phyloP scores from a whole-genome alignment of 495 filamentous ascomycete genomes.

The Penicillium simplicissimum region DNA sequence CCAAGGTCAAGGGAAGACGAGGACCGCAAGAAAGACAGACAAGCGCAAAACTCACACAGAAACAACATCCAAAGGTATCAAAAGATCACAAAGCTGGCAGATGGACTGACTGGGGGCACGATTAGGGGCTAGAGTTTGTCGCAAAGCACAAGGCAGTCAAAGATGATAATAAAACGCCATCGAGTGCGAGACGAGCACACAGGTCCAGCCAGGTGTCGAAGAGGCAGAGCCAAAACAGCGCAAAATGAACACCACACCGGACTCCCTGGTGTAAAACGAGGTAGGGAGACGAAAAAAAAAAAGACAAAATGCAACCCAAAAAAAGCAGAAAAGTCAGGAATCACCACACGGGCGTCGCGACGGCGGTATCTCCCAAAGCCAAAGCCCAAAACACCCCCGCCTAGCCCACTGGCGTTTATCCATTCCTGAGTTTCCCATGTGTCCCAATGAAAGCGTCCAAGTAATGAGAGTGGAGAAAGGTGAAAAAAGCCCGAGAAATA shows the following conservation, averaged over 20 bases:
- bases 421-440: slow-evolving; percentile 37
- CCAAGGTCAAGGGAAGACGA: not conserved
- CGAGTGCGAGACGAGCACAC: slow-evolving; percentile 52
- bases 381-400: slow-evolving; percentile 36
- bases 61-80: slow-evolving; percentile 31
- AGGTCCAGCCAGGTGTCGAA: slow-evolving; percentile 55
- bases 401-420: slow-evolving; percentile 38
- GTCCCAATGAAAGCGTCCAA: slow-evolving; percentile 39
- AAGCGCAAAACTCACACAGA: slow-evolving; percentile 6
- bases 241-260: slow-evolving; percentile 47
- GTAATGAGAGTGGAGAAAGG: slow-evolving; percentile 31
- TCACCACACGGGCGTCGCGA: slow-evolving; percentile 41
- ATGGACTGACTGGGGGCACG: slow-evolving; percentile 29
- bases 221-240: slow-evolving; percentile 30
- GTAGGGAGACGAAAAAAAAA: slow-evolving; percentile 25
- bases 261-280: slow-evolving; percentile 48
- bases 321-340: slow-evolving; percentile 31
- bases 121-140: slow-evolving; percentile 32
- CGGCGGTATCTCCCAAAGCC: slow-evolving; percentile 34
- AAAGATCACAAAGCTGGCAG: slow-evolving; percentile 22
- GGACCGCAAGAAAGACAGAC: slow-evolving; percentile 1
- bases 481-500: slow-evolving; percentile 25
- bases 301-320: slow-evolving; percentile 31
- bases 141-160: slow-evolving; percentile 13
- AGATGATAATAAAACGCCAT: slow-evolving; percentile 41